Conservation (phyloP, 2,329 filamentous ascomycete species). For the Alternaria triticimaculans region DNA sequence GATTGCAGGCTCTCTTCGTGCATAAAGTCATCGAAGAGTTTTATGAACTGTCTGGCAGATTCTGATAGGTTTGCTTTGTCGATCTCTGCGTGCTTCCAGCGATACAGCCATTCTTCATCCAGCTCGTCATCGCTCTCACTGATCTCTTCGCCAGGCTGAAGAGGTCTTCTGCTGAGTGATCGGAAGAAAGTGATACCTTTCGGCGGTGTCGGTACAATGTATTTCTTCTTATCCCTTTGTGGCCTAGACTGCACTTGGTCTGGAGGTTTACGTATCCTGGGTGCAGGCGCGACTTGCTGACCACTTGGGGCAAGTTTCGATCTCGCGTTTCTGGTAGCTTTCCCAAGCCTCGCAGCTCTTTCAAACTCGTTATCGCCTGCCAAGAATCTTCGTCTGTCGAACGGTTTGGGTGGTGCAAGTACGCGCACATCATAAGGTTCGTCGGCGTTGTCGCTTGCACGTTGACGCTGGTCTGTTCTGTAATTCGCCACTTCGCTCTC, state of each 20-base stretch:
- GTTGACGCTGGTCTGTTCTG: conserved; percentile 20
- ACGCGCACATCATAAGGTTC: conserved; percentile 40
- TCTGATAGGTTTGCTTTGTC: conserved; percentile 13
- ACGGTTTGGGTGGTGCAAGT: conserved; percentile 42
- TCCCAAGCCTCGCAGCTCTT: conserved; percentile 14
- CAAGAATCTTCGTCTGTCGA: conserved; percentile 46
- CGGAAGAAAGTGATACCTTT: conserved; percentile 49
- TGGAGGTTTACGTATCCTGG: conserved; percentile 18
- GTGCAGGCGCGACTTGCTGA: not conserved
- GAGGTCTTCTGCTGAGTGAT: conserved; percentile 47
- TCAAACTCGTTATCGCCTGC: conserved; percentile 41
- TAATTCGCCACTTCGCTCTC: conserved; percentile 26
- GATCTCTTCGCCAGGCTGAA: conserved; percentile 48
- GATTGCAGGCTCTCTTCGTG: conserved; percentile 44
- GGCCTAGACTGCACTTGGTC: conserved; percentile 24
- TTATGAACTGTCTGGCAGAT: conserved; percentile 44
- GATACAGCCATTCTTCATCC: conserved; percentile 47
- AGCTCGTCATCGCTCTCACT: conserved; percentile 55
- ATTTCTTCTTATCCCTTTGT: conserved; percentile 27
- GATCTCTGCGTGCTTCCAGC: conserved; percentile 36
- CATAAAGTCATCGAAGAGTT: conserved; percentile 48
- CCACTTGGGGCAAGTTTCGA: not conserved
- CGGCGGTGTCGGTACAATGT: conserved; percentile 46
- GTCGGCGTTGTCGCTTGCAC: conserved; percentile 32
- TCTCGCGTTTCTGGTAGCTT: conserved; percentile 2